phyloP scores from a whole-genome alignment of 257 asterid species.

The Euphrasia confusa region DNA sequence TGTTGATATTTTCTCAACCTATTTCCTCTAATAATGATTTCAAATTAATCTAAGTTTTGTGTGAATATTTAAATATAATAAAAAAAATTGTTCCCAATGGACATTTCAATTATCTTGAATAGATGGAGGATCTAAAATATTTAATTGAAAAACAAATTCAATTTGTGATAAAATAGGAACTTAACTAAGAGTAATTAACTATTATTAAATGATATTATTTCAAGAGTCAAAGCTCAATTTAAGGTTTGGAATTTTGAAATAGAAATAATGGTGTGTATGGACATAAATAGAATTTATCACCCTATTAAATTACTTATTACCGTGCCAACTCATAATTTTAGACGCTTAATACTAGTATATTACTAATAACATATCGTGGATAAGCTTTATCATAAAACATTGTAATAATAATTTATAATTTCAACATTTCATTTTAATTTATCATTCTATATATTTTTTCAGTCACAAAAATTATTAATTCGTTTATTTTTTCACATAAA shows the following conservation, averaged over 20 bases:
- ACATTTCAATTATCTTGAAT: background rate
- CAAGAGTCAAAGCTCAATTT: conserved; percentile 43
- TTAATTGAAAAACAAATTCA: conserved; percentile 2
- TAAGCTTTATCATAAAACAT: background rate
- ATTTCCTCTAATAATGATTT: too few species aligned
- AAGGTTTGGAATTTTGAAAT: conserved; percentile 30
- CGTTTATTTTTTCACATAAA: too few species aligned
- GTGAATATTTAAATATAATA: too few species aligned
- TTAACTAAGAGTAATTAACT: conserved; percentile 22
- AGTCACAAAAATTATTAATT: too few species aligned
- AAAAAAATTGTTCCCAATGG: too few species aligned
- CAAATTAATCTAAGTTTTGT: too few species aligned
- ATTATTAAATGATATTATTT: conserved; percentile 27
- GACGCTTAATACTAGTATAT: conserved; percentile 9
- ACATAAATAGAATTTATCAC: conserved; percentile 36
- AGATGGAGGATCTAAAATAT: background rate
- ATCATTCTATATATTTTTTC: too few species aligned
- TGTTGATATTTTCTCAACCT: too few species aligned
- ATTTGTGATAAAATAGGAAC: conserved; percentile 12
- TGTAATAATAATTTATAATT: too few species aligned
- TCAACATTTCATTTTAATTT: too few species aligned
- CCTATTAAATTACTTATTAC: conserved; percentile 26
- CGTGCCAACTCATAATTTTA: conserved; percentile 25
- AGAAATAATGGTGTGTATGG: conserved; percentile 28
- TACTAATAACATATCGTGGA: background rate